Conservation (phyloP, 2,329 filamentous ascomycete species). For the Trichoderma cornu-damae region DNA sequence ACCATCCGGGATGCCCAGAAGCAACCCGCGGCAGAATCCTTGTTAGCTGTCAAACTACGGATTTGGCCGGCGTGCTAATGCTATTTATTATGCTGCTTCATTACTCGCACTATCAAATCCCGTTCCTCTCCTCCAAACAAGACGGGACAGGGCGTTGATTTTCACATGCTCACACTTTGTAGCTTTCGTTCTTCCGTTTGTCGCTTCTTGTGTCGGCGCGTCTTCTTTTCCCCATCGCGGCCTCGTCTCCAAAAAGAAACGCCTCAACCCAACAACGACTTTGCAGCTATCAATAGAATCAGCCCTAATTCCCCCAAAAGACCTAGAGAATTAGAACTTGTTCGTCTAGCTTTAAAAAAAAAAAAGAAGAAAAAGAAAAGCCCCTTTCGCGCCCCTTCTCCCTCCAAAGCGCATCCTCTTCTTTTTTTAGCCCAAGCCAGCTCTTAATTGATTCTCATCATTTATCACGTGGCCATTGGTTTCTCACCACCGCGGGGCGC, state of each 20-base stretch:
- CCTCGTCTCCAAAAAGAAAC: too few species aligned
- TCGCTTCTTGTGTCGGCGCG: not conserved
- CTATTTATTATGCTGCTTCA: too few species aligned
- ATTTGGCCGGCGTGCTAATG: constrained; percentile 11
- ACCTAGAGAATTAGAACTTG: not conserved
- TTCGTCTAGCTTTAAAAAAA: too few species aligned
- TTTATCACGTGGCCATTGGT: not conserved
- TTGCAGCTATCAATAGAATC: not conserved
- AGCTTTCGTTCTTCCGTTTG: not conserved
- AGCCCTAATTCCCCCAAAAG: not conserved
- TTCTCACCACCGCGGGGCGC: not conserved
- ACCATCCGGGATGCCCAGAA: not conserved
- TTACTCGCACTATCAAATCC: too few species aligned
- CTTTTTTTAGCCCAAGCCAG: constrained; percentile 5
- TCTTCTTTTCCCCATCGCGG: not conserved
- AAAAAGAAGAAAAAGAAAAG: too few species aligned
- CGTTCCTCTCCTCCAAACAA: too few species aligned
- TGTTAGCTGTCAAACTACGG: constrained; percentile 7
- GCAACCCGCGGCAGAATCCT: constrained; percentile 5
- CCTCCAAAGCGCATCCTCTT: not conserved
- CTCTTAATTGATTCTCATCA: not conserved
- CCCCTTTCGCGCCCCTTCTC: not conserved
- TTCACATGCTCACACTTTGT: not conserved
- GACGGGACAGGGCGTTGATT: not conserved
- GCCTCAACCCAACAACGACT: too few species aligned